phyloP scores from a whole-genome alignment of 169 alveolate species.

The Eimeria sp. region DNA sequence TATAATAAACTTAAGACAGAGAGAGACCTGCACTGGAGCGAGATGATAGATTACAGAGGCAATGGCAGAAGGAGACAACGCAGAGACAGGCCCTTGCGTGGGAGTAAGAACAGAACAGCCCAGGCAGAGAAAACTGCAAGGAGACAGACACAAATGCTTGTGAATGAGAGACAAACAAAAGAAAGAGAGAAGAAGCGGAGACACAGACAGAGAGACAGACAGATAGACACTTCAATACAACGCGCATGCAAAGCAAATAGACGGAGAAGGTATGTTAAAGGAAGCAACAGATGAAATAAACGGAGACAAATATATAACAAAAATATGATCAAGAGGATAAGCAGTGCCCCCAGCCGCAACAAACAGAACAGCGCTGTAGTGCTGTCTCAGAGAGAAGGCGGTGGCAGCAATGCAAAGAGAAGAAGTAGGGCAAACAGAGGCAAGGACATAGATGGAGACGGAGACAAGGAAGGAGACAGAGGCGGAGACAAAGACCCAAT shows the following conservation, averaged over 20 bases:
- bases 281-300: background rate
- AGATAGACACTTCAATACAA: too few relatives aligned
- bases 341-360: too few relatives aligned
- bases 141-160: too few relatives aligned
- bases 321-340: too few relatives aligned
- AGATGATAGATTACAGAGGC: too few relatives aligned
- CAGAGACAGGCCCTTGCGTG: too few relatives aligned
- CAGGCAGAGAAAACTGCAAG: too few relatives aligned
- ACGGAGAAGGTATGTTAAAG: background rate
- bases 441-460: too few relatives aligned
- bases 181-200: background rate
- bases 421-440: background rate
- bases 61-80: too few relatives aligned
- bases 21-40: background rate
- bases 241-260: too few relatives aligned
- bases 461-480: background rate
- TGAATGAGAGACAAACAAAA: background rate
- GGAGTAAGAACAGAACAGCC: background rate
- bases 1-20: too few relatives aligned
- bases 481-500: background rate
- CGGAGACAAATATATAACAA: background rate
- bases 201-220: background rate
- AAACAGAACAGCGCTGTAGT: background rate
- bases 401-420: background rate
- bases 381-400: background rate